Conservation (phyloP, 805 yeast species). For the Yamadazyma paraphyllophila region DNA sequence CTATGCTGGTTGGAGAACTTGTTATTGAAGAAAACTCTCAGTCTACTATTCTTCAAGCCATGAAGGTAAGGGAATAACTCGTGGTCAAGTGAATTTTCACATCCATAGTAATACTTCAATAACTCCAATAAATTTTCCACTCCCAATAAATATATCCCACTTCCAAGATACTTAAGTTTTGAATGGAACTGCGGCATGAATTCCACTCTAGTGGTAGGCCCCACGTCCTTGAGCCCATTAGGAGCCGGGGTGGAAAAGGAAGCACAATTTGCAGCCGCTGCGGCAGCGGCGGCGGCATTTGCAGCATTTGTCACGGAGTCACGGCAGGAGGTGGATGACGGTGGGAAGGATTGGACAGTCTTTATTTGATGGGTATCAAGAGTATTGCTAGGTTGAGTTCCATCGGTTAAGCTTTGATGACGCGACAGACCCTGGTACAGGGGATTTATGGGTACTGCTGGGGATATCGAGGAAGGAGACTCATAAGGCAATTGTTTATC, state of each 20-base stretch:
- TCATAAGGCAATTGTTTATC: neutral
- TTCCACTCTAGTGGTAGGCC: neutral
- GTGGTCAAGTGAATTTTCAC: constrained; percentile 8
- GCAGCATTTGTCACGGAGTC: neutral
- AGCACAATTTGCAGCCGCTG: neutral
- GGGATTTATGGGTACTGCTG: too few relatives aligned
- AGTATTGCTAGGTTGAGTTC: too few relatives aligned
- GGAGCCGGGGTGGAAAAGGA: neutral
- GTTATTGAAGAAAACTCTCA: constrained; percentile 26
- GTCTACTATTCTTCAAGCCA: constrained; percentile 26
- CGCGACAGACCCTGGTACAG: too few relatives aligned
- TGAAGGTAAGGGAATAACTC: constrained; percentile 35
- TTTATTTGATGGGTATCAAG: too few relatives aligned
- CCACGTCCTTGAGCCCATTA: neutral
- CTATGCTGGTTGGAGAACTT: constrained; percentile 12
- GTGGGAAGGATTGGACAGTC: neutral
- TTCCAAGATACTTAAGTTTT: constrained; percentile 2
- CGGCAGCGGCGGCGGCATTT: neutral
- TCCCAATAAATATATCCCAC: constrained; percentile 4
- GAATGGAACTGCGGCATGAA: constrained; percentile 5
- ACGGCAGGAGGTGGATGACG: neutral
- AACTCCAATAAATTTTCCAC: constrained; percentile 15
- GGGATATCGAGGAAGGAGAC: neutral
- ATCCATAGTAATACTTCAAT: constrained; percentile 18
- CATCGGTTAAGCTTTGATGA: too few relatives aligned